Percentiles rank a stretch among this genome's conserved stretches.
Evolutionary conservation across 169 alveolate genomes (phyloP).

Genomic region (Plasmodium falciparum): DNA sequence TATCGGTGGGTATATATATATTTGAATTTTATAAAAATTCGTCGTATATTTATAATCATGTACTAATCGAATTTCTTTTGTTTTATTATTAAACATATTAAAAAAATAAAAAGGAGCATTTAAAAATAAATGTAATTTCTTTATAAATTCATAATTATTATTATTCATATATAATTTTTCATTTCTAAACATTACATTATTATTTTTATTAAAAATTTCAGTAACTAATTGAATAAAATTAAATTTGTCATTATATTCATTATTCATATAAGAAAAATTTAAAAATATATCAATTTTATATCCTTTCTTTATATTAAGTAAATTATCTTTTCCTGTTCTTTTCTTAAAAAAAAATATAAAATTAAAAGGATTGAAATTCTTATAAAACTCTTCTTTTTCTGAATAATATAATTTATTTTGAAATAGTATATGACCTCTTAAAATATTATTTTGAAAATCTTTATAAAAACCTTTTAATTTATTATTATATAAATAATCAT

Average conservation of each 20-base stretch:
- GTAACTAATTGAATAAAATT: conserved; percentile 45
- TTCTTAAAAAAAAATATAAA: not conserved
- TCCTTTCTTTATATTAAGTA: conserved; percentile 44
- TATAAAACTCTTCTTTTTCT: conserved; percentile 13
- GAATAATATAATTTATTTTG: conserved; percentile 2
- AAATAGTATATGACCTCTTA: conserved; percentile 58
- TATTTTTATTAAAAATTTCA: conserved; percentile 17
- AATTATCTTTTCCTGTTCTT: conserved; percentile 10
- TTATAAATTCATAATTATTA: conserved; percentile 52
- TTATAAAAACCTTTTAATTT: conserved; percentile 22
- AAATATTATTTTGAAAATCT: conserved; percentile 47
- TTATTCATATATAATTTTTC: conserved; percentile 58
- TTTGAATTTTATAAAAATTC: conserved; percentile 23
- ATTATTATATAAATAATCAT: conserved; percentile 2
- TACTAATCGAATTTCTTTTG: conserved; percentile 21
- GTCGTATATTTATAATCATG: conserved; percentile 25
- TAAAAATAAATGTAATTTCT: conserved; percentile 58
- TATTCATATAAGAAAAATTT: conserved; percentile 54
- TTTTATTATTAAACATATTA: conserved; percentile 30
- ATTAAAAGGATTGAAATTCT: conserved; percentile 24
- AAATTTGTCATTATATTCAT: conserved; percentile 53
- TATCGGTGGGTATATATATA: conserved; percentile 48
- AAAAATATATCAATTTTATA: conserved; percentile 53
- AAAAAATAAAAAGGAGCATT: conserved; percentile 65
- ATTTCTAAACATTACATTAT: conserved; percentile 24